Evolutionary conservation across 2,329 filamentous ascomycete species (phyloP), one percentile per base, ranked within the genome.

Genomic region (Clarireedia hainanense): DNA sequence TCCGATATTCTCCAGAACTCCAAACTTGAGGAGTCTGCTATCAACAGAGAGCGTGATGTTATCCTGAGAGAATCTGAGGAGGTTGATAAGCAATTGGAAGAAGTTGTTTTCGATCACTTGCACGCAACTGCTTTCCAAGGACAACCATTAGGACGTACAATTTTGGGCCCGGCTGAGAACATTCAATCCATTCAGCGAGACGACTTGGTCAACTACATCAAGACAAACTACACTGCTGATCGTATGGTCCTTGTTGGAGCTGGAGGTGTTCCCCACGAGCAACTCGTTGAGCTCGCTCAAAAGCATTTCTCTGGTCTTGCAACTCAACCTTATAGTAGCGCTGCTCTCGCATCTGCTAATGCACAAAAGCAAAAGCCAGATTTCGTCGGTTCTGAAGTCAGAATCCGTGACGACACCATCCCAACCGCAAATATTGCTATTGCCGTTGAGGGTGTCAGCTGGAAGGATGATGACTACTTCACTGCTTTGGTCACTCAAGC

Each of bases 1-100:
- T 88, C 94, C 80, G 94, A 99, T 73, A 99, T 99, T 72, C 89
- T 99, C 61, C 94, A 97, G 76, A 95, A 99, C 85, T 97, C 94
- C 65, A 96, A 95, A 80, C 90, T 99, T 72, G 94, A 99, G 78
- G 78, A 84, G 70, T 78, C 82, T 57, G 92, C 94, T 68, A 96
- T 94, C 71, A 91, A 99, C 81, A 88, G 95, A 66, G 94, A 99
- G 81, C 88, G 94, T 72, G 92, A 96, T 77, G 95, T 99, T 71
- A 99, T 99, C 72, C 85, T 99, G 69, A 88, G 94, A 70, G 94
- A 99, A 77, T 94, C 95, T 69, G 94, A 99, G 78, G 94, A 99
- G 81, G 95, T 99, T 65, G 94, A 99, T 83, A 99, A 99, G 84
- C 92, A 97, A 80, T 80, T 97, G 58, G 95, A 99, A 80, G 94